A percentile compares a stretch with the other conserved stretches of the same genome.
phyloP scores from a whole-genome alignment of 441 rosid species.

The Adansonia gregorii region DNA sequence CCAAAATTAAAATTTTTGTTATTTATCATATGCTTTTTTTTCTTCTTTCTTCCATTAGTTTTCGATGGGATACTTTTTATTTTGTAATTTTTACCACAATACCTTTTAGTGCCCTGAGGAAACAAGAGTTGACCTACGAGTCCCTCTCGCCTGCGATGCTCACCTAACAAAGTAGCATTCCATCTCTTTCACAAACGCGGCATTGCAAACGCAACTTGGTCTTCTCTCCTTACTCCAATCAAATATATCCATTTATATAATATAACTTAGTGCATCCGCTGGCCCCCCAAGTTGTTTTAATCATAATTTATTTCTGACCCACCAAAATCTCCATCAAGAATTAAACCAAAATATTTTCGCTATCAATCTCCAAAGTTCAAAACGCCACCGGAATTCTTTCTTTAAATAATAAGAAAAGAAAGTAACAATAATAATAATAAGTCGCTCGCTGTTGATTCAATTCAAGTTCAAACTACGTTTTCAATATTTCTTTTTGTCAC shows the following conservation, averaged over 20 bases:
- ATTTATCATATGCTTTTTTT: too few species aligned
- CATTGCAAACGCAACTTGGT: not conserved
- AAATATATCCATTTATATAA: not conserved
- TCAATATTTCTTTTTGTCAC: not conserved
- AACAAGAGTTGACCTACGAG: not conserved
- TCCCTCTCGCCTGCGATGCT: not conserved
- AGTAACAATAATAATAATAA: not conserved
- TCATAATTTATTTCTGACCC: not conserved
- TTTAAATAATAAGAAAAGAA: not conserved
- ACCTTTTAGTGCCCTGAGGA: too few species aligned
- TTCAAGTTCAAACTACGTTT: not conserved
- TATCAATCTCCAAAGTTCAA: not conserved
- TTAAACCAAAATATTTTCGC: not conserved
- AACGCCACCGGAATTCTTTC: not conserved
- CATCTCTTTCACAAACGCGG: not conserved
- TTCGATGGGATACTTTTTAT: too few species aligned
- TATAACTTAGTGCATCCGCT: not conserved
- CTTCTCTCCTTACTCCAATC: not conserved
- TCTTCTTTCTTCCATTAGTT: too few species aligned
- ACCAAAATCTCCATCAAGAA: not conserved
- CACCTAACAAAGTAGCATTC: not conserved
- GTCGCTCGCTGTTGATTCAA: not conserved
- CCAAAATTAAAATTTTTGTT: too few species aligned
- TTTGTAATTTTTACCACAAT: too few species aligned
- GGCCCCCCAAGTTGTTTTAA: not conserved